phyloP scores from a whole-genome alignment of 2,329 filamentous ascomycete species.

The Fusarium sp. region DNA sequence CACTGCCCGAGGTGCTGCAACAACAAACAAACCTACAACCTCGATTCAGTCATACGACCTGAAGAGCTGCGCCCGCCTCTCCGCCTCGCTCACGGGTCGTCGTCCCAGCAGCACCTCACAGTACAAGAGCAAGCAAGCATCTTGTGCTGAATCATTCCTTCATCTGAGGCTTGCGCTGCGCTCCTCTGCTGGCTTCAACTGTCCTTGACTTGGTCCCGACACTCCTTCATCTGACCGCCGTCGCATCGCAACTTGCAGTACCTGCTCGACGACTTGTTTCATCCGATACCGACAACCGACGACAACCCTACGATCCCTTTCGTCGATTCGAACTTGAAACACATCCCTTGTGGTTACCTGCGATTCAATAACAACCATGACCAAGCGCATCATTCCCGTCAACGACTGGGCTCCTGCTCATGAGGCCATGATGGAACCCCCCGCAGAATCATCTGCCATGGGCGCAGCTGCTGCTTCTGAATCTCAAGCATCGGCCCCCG shows the following conservation, averaged over 20 bases:
- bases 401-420: slow-evolving; percentile 57
- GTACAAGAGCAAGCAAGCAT: not conserved
- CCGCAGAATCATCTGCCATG: slow-evolving; percentile 32
- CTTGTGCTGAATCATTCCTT: not conserved
- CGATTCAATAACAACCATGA: slow-evolving; percentile 39
- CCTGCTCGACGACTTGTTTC: not conserved
- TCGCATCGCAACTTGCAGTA: not conserved
- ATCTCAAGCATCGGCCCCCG: slow-evolving; percentile 8
- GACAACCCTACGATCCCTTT: slow-evolving; percentile 6
- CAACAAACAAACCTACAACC: slow-evolving; percentile 24
- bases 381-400: slow-evolving; percentile 54
- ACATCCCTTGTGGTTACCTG: not conserved
- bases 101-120: not conserved
- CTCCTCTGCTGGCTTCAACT: not conserved
- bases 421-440: slow-evolving; percentile 53
- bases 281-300: slow-evolving; percentile 8
- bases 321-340: not conserved
- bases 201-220: not conserved
- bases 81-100: not conserved
- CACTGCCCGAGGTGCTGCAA: not conserved
- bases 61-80: not conserved
- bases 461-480: slow-evolving; percentile 17
- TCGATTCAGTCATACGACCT: slow-evolving; percentile 6
- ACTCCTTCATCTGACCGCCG: not conserved
- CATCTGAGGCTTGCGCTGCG: not conserved